These are phyloP conservation scores for Hygrophila difformis DNA, from an alignment of 257 asterid species.

Conservation along the genomic window DNA sequence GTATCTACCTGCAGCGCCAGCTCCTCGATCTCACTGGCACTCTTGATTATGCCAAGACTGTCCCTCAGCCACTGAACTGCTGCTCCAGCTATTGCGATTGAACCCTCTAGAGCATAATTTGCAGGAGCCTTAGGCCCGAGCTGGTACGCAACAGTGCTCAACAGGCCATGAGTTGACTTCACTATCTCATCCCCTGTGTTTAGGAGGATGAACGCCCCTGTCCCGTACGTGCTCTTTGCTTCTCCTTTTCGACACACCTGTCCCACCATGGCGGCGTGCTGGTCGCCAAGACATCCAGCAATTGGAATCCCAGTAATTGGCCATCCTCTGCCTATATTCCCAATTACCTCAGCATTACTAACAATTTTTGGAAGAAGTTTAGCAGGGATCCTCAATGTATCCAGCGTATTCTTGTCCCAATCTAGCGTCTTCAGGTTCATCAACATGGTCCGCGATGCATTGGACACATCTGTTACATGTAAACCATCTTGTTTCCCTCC, in stretches of 20 bases:
- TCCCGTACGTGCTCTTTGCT: constrained; percentile 91
- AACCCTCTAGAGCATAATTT: constrained; percentile 89
- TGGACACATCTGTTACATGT: constrained; percentile 82
- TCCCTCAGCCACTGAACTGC: constrained; percentile 99
- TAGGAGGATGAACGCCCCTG: constrained; percentile 83
- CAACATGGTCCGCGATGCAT: constrained; percentile 91
- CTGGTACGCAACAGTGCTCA: constrained; percentile 82
- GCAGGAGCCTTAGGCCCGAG: constrained; percentile 79
- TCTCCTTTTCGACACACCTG: constrained; percentile 79
- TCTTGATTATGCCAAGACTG: constrained; percentile 66
- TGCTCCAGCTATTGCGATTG: constrained; percentile 96
- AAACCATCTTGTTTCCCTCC: constrained; percentile 67
- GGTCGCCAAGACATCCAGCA: constrained; percentile 92
- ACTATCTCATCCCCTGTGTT: constrained; percentile 69
- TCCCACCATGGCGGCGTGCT: constrained; percentile 94
- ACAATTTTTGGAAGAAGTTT: constrained; percentile 62
- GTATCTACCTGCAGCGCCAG: constrained; percentile 70
- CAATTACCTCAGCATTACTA: constrained; percentile 71
- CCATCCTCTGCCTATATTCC: constrained; percentile 65
- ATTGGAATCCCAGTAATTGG: constrained; percentile 71
- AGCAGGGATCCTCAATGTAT: constrained; percentile 36
- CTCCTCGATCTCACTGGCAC: constrained; percentile 79
- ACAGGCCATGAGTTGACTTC: constrained; percentile 63
- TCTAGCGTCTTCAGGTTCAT: constrained; percentile 77
- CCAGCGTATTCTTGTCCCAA: constrained; percentile 60